Conservation (phyloP, 495 filamentous ascomycete genomes). For the Thermochaetoides thermophila region DNA sequence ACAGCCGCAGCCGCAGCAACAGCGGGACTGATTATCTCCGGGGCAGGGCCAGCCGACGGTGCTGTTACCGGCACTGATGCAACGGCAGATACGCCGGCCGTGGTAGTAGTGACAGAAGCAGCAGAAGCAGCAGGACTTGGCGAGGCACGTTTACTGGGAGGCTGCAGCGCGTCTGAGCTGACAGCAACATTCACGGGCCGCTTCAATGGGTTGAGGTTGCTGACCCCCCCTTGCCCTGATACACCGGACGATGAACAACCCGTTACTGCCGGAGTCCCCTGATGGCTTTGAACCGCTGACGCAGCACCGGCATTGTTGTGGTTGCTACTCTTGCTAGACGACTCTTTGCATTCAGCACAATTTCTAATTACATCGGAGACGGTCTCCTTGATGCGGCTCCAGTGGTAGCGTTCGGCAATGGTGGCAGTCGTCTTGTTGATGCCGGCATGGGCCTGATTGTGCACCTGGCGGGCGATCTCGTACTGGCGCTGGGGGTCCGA, state of each 20-base stretch:
- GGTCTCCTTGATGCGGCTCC: conserved; percentile 98
- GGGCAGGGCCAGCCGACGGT: not conserved
- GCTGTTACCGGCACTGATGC: too few relatives aligned
- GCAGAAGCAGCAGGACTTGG: too few relatives aligned
- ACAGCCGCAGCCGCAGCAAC: too few relatives aligned
- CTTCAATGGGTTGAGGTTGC: too few relatives aligned
- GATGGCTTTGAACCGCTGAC: conserved; percentile 10
- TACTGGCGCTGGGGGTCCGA: conserved; percentile 84
- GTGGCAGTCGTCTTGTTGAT: conserved; percentile 97
- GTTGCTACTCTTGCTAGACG: too few relatives aligned
- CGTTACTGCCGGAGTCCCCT: conserved; percentile 2
- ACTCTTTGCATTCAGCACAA: conserved; percentile 85
- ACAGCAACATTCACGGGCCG: too few relatives aligned
- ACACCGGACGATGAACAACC: too few relatives aligned
- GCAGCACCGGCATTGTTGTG: conserved; percentile 48
- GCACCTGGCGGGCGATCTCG: conserved; percentile 66
- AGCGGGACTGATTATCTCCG: conserved; percentile 1
- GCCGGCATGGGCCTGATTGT: conserved; percentile 69
- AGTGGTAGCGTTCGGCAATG: conserved; percentile 89
- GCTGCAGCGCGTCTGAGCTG: too few relatives aligned
- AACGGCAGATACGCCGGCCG: too few relatives aligned
- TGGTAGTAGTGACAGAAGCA: too few relatives aligned
- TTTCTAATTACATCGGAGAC: conserved; percentile 88
- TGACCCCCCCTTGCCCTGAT: too few relatives aligned
- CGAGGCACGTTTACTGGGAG: conserved; percentile 18